These are phyloP conservation scores for Cryptosporidium sp. DNA, from an alignment of 169 alveolate species.

Conservation along the genomic window DNA sequence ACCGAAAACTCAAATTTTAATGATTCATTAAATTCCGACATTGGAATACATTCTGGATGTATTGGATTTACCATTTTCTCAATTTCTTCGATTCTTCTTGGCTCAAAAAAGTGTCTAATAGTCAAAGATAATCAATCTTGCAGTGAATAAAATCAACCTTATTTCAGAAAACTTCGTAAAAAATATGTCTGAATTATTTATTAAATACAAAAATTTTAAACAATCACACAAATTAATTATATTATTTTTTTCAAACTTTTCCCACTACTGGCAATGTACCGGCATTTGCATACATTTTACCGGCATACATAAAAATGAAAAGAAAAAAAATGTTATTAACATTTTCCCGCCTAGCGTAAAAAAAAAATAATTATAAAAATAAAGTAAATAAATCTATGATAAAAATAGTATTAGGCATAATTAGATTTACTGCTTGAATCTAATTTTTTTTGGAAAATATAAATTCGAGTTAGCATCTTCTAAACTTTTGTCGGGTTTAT, in stretches of 20 bases:
- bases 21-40: constrained; percentile 40
- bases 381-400: not conserved
- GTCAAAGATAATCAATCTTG: too few relatives aligned
- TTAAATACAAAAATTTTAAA: not conserved
- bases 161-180: too few relatives aligned
- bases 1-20: constrained; percentile 37
- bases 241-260: not conserved
- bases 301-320: not conserved
- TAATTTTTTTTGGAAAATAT: too few relatives aligned
- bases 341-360: not conserved
- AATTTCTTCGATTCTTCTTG: not conserved
- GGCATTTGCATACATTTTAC: constrained; percentile 28
- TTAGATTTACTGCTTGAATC: not conserved
- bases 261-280: constrained; percentile 2
- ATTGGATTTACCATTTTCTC: constrained; percentile 69
- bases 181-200: too few relatives aligned
- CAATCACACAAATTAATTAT: not conserved
- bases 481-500: not conserved
- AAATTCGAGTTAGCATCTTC: not conserved
- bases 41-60: constrained; percentile 51
- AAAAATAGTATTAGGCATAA: not conserved
- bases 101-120: not conserved
- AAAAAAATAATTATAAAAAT: not conserved
- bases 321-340: not conserved
- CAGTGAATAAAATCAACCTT: too few relatives aligned